Percentiles rank a stretch among this genome's conserved stretches.
Evolutionary conservation across 768 basidiomycete genomes (phyloP).

Genomic region (Termitomyces sp.): DNA sequence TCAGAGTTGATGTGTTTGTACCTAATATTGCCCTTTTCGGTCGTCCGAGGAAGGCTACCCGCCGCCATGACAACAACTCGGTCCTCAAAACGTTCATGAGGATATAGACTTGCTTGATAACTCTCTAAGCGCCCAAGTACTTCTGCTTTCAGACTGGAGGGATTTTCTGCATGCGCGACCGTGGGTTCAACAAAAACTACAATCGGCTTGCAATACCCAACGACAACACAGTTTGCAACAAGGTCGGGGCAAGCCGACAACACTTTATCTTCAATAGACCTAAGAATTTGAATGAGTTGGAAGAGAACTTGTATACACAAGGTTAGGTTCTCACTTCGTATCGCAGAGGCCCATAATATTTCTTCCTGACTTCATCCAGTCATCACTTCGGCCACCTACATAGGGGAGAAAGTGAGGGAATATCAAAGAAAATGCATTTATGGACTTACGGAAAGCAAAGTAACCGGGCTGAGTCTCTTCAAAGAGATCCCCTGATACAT

Average conservation of each 20-base stretch:
- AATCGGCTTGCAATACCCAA: slow-evolving; percentile 5
- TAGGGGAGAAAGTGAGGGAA: neutral
- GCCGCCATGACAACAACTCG: neutral
- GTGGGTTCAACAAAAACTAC: slow-evolving; percentile 4
- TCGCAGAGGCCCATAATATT: slow-evolving; percentile 1
- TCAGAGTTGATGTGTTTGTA: neutral
- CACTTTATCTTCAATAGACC: slow-evolving; percentile 3
- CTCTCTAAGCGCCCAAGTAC: neutral
- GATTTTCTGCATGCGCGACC: neutral
- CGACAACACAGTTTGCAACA: slow-evolving; percentile 3
- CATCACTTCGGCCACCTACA: slow-evolving; percentile 7
- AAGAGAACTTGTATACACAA: neutral
- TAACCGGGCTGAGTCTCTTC: slow-evolving; percentile 6
- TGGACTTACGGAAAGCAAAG: slow-evolving; percentile 1
- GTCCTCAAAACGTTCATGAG: neutral
- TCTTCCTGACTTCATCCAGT: slow-evolving; percentile 6
- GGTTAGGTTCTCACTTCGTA: neutral
- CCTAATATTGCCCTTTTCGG: neutral
- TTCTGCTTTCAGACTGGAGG: neutral
- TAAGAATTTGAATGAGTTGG: neutral
- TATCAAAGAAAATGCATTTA: neutral
- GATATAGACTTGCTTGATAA: neutral
- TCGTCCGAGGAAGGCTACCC: neutral
- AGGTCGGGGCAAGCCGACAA: neutral
- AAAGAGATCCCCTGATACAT: slow-evolving; percentile 9